Evolutionary conservation across 257 asterid species (phyloP).

Genomic region (Petrea volubilis): DNA sequence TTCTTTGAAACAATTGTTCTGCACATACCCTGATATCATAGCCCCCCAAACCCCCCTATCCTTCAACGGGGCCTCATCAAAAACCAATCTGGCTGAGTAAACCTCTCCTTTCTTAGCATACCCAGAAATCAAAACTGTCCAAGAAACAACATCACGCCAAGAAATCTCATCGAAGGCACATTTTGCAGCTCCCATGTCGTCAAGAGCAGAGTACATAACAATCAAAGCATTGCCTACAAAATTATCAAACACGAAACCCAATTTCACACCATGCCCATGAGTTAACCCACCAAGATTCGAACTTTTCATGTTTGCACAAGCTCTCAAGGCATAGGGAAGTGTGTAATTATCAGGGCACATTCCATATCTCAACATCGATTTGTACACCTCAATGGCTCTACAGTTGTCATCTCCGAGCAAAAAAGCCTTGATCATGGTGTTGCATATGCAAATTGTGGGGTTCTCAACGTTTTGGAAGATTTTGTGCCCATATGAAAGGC

Average conservation of each 20-base stretch:
- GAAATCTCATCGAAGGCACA: constrained; percentile 57
- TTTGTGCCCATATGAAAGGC: constrained; percentile 41
- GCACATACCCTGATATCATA: constrained; percentile 78
- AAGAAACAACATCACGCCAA: constrained; percentile 55
- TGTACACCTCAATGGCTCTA: constrained; percentile 39
- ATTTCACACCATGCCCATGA: constrained; percentile 55
- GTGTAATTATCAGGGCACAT: constrained; percentile 68
- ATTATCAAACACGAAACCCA: constrained; percentile 46
- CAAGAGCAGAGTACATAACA: constrained; percentile 50
- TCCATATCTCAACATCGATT: constrained; percentile 38
- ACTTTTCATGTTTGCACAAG: constrained; percentile 42
- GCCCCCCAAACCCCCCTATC: constrained; percentile 79
- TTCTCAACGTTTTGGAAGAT: constrained; percentile 48
- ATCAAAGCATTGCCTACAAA: constrained; percentile 60
- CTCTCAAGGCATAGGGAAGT: constrained; percentile 59
- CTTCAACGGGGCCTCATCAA: constrained; percentile 61
- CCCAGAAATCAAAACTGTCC: constrained; percentile 72
- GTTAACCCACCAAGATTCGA: constrained; percentile 44
- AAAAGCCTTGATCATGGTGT: constrained; percentile 64
- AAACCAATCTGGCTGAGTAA: constrained; percentile 52
- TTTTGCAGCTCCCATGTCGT: constrained; percentile 52
- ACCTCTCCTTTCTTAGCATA: constrained; percentile 59
- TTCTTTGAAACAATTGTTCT: constrained; percentile 72
- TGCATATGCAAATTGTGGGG: constrained; percentile 68
- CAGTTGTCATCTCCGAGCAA: constrained; percentile 43